Percentiles rank a stretch among this genome's conserved stretches.
Conservation (phyloP, 768 basidiomycete species). For the Naganishia antarctica region DNA sequence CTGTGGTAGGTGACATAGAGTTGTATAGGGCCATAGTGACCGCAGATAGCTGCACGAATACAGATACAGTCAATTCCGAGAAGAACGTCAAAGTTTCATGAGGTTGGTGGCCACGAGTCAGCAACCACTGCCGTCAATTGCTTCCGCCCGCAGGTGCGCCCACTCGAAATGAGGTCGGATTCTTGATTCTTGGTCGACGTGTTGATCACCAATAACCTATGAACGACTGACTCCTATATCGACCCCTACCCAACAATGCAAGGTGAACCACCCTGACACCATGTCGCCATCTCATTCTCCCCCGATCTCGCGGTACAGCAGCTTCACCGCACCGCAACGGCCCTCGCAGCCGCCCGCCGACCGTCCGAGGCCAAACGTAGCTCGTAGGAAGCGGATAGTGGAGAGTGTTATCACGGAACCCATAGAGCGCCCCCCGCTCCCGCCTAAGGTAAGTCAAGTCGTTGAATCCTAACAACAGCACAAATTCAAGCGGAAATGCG, state of each 20-base stretch:
- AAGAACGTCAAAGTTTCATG: too few relatives aligned
- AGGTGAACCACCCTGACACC: too few relatives aligned
- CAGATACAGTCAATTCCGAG: too few relatives aligned
- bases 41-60: too few relatives aligned
- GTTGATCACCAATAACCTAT: too few relatives aligned
- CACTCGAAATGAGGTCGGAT: too few relatives aligned
- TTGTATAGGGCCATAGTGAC: background rate
- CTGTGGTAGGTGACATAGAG: background rate
- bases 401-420: conserved; percentile 5
- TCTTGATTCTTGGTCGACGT: too few relatives aligned
- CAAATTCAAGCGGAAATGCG: background rate
- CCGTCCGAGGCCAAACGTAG: background rate
- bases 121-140: too few relatives aligned
- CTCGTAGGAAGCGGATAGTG: conserved; percentile 9
- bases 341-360: background rate
- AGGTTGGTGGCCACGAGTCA: too few relatives aligned
- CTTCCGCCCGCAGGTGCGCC: too few relatives aligned
- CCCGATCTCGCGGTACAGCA: background rate
- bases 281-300: background rate
- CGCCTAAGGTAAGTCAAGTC: background rate
- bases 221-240: too few relatives aligned
- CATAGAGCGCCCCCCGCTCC: background rate
- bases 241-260: too few relatives aligned
- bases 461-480: background rate
- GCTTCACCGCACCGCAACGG: background rate